Evolutionary conservation across 2,329 filamentous ascomycete genomes (phyloP).

Genomic region (Diaporthe caulivora): DNA sequence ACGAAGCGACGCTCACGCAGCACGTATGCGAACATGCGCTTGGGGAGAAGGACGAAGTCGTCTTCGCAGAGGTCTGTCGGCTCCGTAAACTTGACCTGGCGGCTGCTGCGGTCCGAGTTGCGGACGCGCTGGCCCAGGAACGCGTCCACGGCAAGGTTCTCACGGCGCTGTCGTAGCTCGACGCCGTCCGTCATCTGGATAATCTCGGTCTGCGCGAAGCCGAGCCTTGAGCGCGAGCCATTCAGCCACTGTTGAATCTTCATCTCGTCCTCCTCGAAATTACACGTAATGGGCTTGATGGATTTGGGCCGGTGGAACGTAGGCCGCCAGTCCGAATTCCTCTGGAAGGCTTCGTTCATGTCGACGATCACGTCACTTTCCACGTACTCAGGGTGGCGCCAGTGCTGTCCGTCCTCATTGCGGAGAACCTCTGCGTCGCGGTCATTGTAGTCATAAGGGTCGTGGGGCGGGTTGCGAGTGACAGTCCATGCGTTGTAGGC

Average conservation of each 20-base stretch:
- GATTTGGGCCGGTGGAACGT: constrained; percentile 8
- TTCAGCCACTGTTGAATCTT: constrained; percentile 14
- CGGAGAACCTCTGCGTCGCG: constrained; percentile 16
- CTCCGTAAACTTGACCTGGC: constrained; percentile 20
- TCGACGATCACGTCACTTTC: constrained; percentile 34
- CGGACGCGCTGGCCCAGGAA: constrained; percentile 25
- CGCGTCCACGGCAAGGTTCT: neutral
- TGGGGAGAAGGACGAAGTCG: constrained; percentile 28
- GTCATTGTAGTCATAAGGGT: constrained; percentile 16
- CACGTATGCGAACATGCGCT: constrained; percentile 28
- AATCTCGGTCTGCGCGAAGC: constrained; percentile 13
- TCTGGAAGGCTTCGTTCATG: constrained; percentile 26
- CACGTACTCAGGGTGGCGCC: constrained; percentile 23
- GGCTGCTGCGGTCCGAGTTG: constrained; percentile 15
- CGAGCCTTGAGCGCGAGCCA: constrained; percentile 18
- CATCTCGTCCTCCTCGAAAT: constrained; percentile 21
- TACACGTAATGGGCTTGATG: constrained; percentile 3
- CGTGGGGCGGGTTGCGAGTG: constrained; percentile 17
- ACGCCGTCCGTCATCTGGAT: constrained; percentile 15
- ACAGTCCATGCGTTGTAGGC: constrained; percentile 30
- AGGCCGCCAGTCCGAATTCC: constrained; percentile 17
- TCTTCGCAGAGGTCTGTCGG: constrained; percentile 17
- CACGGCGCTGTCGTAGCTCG: constrained; percentile 13
- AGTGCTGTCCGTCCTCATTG: constrained; percentile 9
- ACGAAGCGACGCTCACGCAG: constrained; percentile 35